A percentile compares a stretch with the other conserved stretches of the same genome.
phyloP scores from a whole-genome alignment of 306 rosid genomes.

The Cercis canadensis region DNA sequence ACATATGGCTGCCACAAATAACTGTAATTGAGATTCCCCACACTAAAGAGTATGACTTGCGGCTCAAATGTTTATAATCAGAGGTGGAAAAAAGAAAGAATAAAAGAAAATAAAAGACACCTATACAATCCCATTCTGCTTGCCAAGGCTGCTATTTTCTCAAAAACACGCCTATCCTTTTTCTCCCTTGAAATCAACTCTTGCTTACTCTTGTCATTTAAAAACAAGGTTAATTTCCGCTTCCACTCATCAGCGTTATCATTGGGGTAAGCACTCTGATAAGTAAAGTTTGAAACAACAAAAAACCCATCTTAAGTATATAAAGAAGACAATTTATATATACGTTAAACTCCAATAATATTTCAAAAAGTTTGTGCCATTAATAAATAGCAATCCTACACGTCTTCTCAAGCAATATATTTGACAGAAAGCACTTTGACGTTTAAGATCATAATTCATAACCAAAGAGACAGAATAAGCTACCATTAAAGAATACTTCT shows the following conservation, averaged over 20 bases:
- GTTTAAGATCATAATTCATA: neutral
- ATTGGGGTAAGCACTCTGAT: conserved; percentile 54
- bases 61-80: conserved; percentile 4
- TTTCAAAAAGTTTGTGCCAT: neutral
- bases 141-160: conserved; percentile 70
- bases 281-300: conserved; percentile 32
- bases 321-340: neutral
- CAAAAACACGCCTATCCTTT: conserved; percentile 84
- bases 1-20: conserved; percentile 77
- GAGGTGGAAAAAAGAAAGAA: neutral
- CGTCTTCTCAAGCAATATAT: conserved; percentile 3
- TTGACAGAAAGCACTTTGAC: conserved; percentile 1
- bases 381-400: neutral
- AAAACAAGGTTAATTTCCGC: conserved; percentile 58
- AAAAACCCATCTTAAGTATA: neutral
- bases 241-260: conserved; percentile 65
- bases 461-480: neutral
- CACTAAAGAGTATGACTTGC: conserved; percentile 14
- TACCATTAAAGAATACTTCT: neutral
- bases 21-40: conserved; percentile 32
- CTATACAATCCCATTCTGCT: conserved; percentile 83
- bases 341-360: conserved; percentile 1
- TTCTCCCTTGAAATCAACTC: conserved; percentile 85
- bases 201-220: conserved; percentile 66
- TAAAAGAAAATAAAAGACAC: conserved; percentile 44